These are phyloP conservation scores for Hordeum vulgare DNA, from an alignment of 176 grass and related monocot species.

Conservation along the genomic window MorexV3_pseudomolecules_assembly NC_058522.1:569069777-569070276, in stretches of 20 bases:
- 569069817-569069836: neutral
- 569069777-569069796: too few relatives aligned
- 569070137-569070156: neutral
- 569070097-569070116: neutral
- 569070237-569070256: neutral
- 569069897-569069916: neutral
- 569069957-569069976: neutral
- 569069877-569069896: neutral
- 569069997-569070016: neutral
- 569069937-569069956: neutral
- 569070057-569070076: neutral
- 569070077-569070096: neutral
- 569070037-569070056: neutral
- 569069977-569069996: neutral
- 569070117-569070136: neutral
- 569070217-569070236: conserved; percentile 21
- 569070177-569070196: conserved; percentile 76
- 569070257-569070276: neutral
- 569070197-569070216: conserved; percentile 55
- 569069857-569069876: neutral
- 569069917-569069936: neutral
- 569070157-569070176: conserved; percentile 55
- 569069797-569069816: neutral
- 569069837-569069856: too few relatives aligned
- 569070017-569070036: neutral